Conservation (phyloP, 2,329 filamentous ascomycete species). For the Colletotrichum sp. region DNA sequence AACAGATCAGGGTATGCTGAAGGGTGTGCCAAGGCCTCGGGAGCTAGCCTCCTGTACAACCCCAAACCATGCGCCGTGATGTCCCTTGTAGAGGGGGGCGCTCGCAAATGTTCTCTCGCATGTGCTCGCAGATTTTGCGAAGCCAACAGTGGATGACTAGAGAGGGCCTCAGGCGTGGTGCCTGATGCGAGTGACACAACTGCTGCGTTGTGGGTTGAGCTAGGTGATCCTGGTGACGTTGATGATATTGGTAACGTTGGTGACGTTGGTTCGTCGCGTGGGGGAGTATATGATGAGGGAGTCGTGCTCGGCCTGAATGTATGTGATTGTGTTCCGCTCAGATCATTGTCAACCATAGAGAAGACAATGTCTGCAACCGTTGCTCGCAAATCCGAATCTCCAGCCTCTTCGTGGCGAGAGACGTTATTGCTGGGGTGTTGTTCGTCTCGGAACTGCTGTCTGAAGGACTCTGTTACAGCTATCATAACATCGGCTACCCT, state of each 20-base stretch:
- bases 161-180: neutral
- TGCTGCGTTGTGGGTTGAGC: neutral
- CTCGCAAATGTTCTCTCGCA: neutral
- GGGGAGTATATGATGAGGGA: neutral
- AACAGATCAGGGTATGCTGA: neutral
- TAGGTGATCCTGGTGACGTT: neutral
- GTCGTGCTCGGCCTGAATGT: neutral
- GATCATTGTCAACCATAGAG: neutral
- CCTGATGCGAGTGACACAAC: neutral
- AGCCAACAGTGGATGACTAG: neutral
- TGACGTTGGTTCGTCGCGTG: neutral
- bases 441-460: neutral
- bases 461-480: conserved; percentile 9
- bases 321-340: neutral
- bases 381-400: neutral
- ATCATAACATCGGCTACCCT: conserved; percentile 6
- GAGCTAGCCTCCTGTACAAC: neutral
- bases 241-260: neutral
- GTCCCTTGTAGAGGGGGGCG: neutral
- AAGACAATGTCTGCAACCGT: neutral
- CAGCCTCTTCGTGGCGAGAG: neutral
- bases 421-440: neutral
- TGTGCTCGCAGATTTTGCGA: neutral
- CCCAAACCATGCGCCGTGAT: neutral
- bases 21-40: neutral